These are phyloP conservation scores for Talaromyces verruculosus DNA, from an alignment of 2,329 filamentous ascomycete species.

Conservation along the genomic window DNA sequence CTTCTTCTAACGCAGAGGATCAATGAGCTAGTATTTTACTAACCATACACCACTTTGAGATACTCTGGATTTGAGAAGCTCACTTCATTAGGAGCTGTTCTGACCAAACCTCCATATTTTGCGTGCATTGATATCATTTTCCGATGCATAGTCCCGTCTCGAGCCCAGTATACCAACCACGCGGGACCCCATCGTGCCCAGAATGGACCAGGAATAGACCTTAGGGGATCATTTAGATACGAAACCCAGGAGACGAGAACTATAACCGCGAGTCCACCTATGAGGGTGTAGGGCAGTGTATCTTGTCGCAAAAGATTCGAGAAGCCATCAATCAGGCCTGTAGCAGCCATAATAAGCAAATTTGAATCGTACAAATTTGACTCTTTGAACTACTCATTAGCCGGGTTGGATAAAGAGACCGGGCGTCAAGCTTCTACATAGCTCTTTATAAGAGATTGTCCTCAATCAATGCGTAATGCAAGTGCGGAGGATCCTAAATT, in stretches of 20 bases:
- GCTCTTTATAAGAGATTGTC: neutral
- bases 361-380: neutral
- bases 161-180: conserved; percentile 23
- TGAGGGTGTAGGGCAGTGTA: neutral
- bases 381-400: neutral
- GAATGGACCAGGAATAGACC: conserved; percentile 32
- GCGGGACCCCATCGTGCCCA: conserved; percentile 27
- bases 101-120: conserved; percentile 22
- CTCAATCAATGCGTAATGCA: neutral
- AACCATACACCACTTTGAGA: conserved; percentile 24
- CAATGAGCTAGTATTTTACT: neutral
- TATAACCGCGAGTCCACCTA: neutral
- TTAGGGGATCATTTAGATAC: conserved; percentile 24
- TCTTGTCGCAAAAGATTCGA: neutral
- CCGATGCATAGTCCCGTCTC: conserved; percentile 14
- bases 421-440: neutral
- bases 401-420: neutral
- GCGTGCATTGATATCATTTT: conserved; percentile 21
- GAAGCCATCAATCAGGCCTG: neutral
- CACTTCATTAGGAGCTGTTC: conserved; percentile 20
- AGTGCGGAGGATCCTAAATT: neutral
- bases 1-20: neutral
- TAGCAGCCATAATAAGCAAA: neutral
- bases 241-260: neutral
- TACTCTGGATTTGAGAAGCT: conserved; percentile 20